A percentile compares a stretch with the other conserved stretches of the same genome.
These are phyloP conservation scores for Edaphochlamys debaryana DNA, from an alignment of 139 green algal species.

Conservation along the genomic window DNA sequence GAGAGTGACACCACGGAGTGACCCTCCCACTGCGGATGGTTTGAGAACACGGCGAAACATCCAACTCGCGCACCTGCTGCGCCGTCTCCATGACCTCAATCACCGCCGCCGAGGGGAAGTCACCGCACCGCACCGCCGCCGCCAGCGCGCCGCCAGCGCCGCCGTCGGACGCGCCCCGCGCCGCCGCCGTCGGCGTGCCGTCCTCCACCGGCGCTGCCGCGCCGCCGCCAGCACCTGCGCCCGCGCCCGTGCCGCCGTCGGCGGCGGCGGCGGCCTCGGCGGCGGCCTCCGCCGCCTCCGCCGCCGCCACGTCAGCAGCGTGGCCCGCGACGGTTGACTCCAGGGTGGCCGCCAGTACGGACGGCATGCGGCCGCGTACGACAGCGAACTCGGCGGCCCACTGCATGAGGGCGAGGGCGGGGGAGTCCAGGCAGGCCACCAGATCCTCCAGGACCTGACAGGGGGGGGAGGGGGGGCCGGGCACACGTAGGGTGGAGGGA, in stretches of 20 bases:
- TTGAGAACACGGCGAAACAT: no score
- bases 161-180: background rate
- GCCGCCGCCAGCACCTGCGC: background rate
- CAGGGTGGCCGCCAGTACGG: slow-evolving; percentile 13
- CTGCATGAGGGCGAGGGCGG: slow-evolving; percentile 83
- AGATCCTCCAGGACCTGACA: slow-evolving; percentile 74
- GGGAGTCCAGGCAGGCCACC: slow-evolving; percentile 80
- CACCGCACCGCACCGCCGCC: background rate
- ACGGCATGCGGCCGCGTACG: slow-evolving; percentile 77
- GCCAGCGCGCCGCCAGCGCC: background rate
- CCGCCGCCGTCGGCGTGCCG: background rate
- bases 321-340: slow-evolving; percentile 15
- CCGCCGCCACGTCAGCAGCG: background rate
- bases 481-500: slow-evolving; percentile 77
- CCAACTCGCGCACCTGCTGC: slow-evolving; percentile 54
- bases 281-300: slow-evolving; percentile 13
- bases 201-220: background rate
- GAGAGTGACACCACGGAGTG: no score
- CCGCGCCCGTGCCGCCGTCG: background rate
- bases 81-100: slow-evolving; percentile 50
- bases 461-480: slow-evolving; percentile 66
- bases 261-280: background rate
- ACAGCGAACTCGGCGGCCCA: slow-evolving; percentile 84
- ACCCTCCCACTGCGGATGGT: no score
- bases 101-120: slow-evolving; percentile 45